Base-by-base conservation (phyloP, 768 basidiomycete species). In the Russula compacta region DNA sequence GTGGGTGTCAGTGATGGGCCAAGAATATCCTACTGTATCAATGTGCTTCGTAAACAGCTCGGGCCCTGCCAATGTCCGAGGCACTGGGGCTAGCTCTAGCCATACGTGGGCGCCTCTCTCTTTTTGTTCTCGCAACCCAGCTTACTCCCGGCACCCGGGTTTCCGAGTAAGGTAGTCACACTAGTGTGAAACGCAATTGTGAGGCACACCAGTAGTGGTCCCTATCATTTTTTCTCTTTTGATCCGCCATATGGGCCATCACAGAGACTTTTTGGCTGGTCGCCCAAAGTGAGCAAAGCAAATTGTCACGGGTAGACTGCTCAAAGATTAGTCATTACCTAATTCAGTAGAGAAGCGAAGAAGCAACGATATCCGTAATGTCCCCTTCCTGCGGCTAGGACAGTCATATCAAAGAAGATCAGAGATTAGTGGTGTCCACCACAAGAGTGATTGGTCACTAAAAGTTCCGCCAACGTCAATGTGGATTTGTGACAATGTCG, bases 401-500 rank as follows among this genome's bases (percentile, higher is more conserved):
- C 24, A 29, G 24, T 29, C 24, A 3, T 29, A 29, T 29, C 24
- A 29, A 47, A 47, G 24, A n/a, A 15, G 24, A 57, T 61, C 61
- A 57, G 56, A 39, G 56, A 62, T 58, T 35, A 58, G 38, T 35
- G 36, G 15, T 33, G 60, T 33, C 39, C 42, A 24, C 49, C 24
- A 39, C n/a, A 11, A 43, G 47, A 61, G 24, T 29, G 24, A 29
- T 29, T 1, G 24, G 24, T 61, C 60, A 57, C 43, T 36, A 40
- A 61, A 35, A 48, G 61, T 58, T 63, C 61, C 52, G 52, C 47
- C n/a, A 38, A 49, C 52, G 5, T 32, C 53, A 57, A 63, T 54
- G 61, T 49, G 61, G 51, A 63, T 58, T 63, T 63, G 61, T 52
- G 57, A 33, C 56, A 54, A 42, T 58, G 61, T 58, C 32, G 52